Evolutionary conservation across 345 rosid genomes (phyloP), one percentile per base, ranked within the genome.

Genomic region (Lepidium didymum): DNA sequence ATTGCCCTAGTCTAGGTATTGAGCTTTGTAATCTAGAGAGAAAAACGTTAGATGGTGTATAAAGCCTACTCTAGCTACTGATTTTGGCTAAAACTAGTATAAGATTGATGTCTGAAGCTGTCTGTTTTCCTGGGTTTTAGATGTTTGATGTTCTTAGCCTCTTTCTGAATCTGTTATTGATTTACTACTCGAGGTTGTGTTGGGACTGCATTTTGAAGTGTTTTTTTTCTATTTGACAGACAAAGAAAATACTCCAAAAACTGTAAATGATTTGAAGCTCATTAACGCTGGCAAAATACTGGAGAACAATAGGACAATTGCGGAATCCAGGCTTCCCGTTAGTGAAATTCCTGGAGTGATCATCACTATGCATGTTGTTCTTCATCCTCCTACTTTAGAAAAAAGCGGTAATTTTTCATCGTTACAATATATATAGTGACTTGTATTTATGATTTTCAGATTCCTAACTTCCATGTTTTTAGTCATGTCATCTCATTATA

Each of bases 311-410:
- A 81, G 68, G 73, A 89, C 90, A 23, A 80, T 91, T 51, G 87
- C 87, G 6, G 97, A 89, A 27, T 83, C 87, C 8, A 77, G 82
- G 81, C 83, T 83, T 45, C 88, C 79, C 1, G 83, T 84, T 75
- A 73, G 80, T 36, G 96, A 87, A 63, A 76, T 81, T 71, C 87
- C 90, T 0, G 89, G 87, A 64, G 81, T 81, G 71, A 80, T 80
- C 70, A 81, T 87, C 76, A 91, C 96, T 45, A 89, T 91, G 96
- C 97, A 83, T 79, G 82, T 89, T 62, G 86, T 91, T 79, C 78
- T 85, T 38, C 96, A 88, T 25, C 93, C 85, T 67, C 83, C 87
- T 36, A 52, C 78, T 23, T n/a, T 82, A 14, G 87, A 78, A 83
- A 87, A 75, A 41, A 80, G 37, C 12, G 90, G 96, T 89, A 84